A percentile compares a stretch with the other conserved stretches of the same genome.
Evolutionary conservation across 2,329 filamentous ascomycete genomes (phyloP).

Genomic region (Amphichorda felina): DNA sequence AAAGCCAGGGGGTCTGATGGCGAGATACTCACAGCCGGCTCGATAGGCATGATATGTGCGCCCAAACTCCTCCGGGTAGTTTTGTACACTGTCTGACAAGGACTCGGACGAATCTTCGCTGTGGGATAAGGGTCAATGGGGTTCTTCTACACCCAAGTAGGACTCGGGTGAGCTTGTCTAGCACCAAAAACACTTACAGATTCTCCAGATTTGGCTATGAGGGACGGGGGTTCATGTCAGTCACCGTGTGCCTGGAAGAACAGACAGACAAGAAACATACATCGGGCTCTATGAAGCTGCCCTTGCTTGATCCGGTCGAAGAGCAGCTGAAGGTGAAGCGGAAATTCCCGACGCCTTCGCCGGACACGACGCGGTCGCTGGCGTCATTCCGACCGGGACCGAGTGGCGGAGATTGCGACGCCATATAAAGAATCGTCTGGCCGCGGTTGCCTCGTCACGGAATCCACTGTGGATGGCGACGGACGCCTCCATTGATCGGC

Average conservation of each 20-base stretch:
- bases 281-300: conserved; percentile 19
- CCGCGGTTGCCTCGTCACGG: no score
- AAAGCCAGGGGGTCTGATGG: not conserved
- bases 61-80: conserved; percentile 29
- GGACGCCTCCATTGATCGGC: no score
- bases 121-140: no score
- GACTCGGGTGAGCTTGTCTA: no score
- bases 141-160: not conserved
- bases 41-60: conserved; percentile 35
- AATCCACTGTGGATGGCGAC: no score
- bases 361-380: no score
- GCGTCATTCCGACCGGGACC: no score
- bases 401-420: no score
- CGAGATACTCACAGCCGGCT: conserved; percentile 27
- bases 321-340: conserved; percentile 19
- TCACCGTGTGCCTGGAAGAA: not conserved
- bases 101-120: conserved; percentile 18
- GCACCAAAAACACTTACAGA: not conserved
- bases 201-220: not conserved
- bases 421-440: no score
- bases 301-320: conserved; percentile 11
- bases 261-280: conserved; percentile 10
- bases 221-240: not conserved
- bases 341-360: not conserved
- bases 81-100: conserved; percentile 26